Conservation (phyloP, 1,284 basidiomycete genomes). For the Cutaneotrichosporon dermatis region DNA sequence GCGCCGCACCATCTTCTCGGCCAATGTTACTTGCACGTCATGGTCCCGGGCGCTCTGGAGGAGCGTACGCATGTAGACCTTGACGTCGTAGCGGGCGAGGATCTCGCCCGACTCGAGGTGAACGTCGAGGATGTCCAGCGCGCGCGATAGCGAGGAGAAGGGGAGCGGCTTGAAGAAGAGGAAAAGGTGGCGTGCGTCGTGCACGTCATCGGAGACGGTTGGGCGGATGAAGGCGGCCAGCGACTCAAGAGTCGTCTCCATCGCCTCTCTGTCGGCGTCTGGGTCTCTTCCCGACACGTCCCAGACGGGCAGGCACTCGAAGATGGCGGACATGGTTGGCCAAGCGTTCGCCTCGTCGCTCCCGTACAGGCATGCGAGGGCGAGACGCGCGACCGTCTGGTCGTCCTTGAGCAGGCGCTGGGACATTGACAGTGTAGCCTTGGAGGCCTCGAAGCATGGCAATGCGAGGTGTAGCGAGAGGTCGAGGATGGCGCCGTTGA, state of each 20-base stretch:
- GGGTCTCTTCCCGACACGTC: conserved; percentile 58
- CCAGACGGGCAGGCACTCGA: conserved; percentile 92
- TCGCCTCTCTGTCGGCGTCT: conserved; percentile 61
- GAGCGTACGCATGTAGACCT: conserved; percentile 76
- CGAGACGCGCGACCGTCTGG: conserved; percentile 74
- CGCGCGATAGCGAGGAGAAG: conserved; percentile 65
- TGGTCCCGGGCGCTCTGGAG: conserved; percentile 66
- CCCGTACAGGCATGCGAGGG: conserved; percentile 84
- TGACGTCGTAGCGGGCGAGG: conserved; percentile 75
- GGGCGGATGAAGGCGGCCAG: conserved; percentile 74
- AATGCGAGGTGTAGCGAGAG: conserved; percentile 64
- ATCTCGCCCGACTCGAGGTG: conserved; percentile 92
- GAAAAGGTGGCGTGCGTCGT: conserved; percentile 64
- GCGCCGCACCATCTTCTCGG: conserved; percentile 75
- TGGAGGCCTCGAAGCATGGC: conserved; percentile 79
- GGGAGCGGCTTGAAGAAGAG: conserved; percentile 76
- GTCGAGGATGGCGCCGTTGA: conserved; percentile 71
- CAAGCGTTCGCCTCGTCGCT: conserved; percentile 66
- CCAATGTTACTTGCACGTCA: conserved; percentile 72
- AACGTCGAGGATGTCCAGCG: conserved; percentile 82
- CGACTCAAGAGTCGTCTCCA: conserved; percentile 71
- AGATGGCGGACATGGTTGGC: conserved; percentile 79
- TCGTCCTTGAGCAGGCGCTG: conserved; percentile 74
- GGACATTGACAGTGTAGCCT: conserved; percentile 67
- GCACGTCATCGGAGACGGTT: conserved; percentile 59